These are phyloP conservation scores for Xerocomellus amylosporus DNA, from an alignment of 768 basidiomycete genomes.

Conservation along the genomic window DNA sequence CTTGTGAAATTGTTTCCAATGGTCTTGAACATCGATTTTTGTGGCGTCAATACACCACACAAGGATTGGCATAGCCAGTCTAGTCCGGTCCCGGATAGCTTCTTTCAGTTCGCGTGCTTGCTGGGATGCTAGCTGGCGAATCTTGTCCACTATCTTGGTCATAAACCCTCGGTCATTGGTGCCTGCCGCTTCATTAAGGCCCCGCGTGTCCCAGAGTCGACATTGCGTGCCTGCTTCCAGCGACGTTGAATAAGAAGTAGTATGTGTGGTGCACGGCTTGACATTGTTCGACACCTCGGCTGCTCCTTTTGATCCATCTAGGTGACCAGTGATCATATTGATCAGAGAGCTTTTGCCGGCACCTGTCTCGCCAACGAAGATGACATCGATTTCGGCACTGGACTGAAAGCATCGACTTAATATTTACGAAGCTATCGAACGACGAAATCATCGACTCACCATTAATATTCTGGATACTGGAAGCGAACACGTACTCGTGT, in stretches of 20 bases:
- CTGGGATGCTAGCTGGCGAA: background rate
- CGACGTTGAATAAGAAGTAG: slow-evolving; percentile 2
- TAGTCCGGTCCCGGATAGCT: slow-evolving; percentile 10
- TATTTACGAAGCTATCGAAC: slow-evolving; percentile 1
- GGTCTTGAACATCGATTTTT: slow-evolving; percentile 13
- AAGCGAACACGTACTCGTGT: background rate
- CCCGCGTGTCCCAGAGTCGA: slow-evolving; percentile 27
- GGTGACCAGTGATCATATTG: slow-evolving; percentile 22
- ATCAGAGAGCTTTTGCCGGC: slow-evolving; percentile 26
- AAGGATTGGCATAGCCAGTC: slow-evolving; percentile 11
- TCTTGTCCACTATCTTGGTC: background rate
- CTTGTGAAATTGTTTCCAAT: slow-evolving; percentile 21
- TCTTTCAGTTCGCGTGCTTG: slow-evolving; percentile 21
- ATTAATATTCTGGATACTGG: slow-evolving; percentile 7
- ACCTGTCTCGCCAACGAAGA: slow-evolving; percentile 28
- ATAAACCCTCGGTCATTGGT: slow-evolving; percentile 1
- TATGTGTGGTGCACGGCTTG: slow-evolving; percentile 17
- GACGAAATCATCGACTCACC: slow-evolving; percentile 11
- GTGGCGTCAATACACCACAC: slow-evolving; percentile 27
- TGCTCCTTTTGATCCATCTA: background rate
- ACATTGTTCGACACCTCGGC: slow-evolving; percentile 21
- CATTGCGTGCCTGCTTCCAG: slow-evolving; percentile 7
- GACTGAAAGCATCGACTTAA: slow-evolving; percentile 3
- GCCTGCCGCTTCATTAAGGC: slow-evolving; percentile 18
- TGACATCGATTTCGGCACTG: slow-evolving; percentile 11